These are phyloP conservation scores for Graphilbum fragrans DNA, from an alignment of 2,329 filamentous ascomycete species.

Conservation along the genomic window DNA sequence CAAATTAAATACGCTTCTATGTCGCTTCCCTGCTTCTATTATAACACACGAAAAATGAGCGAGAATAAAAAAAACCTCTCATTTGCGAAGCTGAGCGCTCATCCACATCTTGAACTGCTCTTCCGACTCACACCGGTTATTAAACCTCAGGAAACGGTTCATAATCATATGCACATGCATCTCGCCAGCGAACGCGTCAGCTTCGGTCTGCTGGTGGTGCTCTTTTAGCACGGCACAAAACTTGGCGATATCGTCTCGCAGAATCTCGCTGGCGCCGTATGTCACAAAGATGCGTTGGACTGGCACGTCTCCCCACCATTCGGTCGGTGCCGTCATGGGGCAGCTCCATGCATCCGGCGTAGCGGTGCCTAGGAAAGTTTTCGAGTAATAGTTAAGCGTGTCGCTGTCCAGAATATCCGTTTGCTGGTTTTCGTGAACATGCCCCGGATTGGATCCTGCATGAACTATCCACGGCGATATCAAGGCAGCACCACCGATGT, in stretches of 20 bases:
- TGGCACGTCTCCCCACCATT: conserved; percentile 3
- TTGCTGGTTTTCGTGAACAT: neutral
- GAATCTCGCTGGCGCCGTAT: conserved; percentile 3
- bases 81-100: conserved; percentile 16
- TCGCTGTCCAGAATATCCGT: neutral
- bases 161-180: conserved; percentile 5
- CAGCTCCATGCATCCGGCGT: neutral
- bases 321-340: neutral
- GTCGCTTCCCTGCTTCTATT: too few species aligned
- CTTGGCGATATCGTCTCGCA: neutral
- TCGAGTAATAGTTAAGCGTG: conserved; percentile 2
- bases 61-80: too few species aligned
- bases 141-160: conserved; percentile 3
- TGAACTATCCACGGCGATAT: conserved; percentile 2
- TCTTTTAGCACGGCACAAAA: neutral
- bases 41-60: too few species aligned
- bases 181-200: conserved; percentile 1
- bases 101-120: conserved; percentile 1
- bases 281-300: conserved; percentile 4
- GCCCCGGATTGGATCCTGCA: neutral
- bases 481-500: conserved; percentile 2
- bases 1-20: too few species aligned
- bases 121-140: conserved; percentile 2
- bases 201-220: neutral
- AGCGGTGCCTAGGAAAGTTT: neutral